Conservation (phyloP, 2,329 filamentous ascomycete genomes). For the Sarocladium brachiariae region DNA sequence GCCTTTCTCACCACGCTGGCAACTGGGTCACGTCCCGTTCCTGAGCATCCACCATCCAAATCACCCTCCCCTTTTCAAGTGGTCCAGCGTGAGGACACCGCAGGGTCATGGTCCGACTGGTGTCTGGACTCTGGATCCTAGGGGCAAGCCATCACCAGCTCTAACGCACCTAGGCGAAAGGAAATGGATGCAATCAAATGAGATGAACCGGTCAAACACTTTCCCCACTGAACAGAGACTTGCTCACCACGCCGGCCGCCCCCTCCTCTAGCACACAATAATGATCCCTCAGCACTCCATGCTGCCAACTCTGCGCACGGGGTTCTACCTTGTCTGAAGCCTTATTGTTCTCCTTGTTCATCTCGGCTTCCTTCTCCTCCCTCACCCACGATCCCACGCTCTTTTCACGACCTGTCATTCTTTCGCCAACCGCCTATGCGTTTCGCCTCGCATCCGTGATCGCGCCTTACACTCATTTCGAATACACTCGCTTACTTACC, state of each 20-base stretch:
- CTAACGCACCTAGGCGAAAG: not conserved
- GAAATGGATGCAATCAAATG: slow-evolving; percentile 7
- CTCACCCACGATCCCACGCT: slow-evolving; percentile 13
- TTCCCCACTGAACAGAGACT: slow-evolving; percentile 9
- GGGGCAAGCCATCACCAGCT: not conserved
- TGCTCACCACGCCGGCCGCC: not conserved
- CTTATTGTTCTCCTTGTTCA: slow-evolving; percentile 7
- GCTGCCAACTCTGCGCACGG: not conserved
- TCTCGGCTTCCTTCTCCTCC: slow-evolving; percentile 10
- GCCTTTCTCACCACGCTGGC: not conserved
- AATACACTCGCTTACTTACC: not conserved
- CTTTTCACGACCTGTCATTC: slow-evolving; percentile 10
- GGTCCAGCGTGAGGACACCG: not conserved
- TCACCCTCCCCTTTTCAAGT: not conserved
- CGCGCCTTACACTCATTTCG: slow-evolving; percentile 8
- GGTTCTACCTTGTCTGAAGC: not conserved
- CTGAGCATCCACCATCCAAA: not conserved
- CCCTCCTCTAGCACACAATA: not conserved
- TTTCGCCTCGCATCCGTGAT: slow-evolving; percentile 8
- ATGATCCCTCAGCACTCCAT: not conserved
- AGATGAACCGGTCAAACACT: slow-evolving; percentile 5
- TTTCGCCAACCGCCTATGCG: not conserved
- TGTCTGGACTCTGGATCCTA: not conserved
- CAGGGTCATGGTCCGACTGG: not conserved
- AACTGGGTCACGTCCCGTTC: slow-evolving; percentile 1